Conservation (phyloP, 768 basidiomycete species). For the Imleria badia region DNA sequence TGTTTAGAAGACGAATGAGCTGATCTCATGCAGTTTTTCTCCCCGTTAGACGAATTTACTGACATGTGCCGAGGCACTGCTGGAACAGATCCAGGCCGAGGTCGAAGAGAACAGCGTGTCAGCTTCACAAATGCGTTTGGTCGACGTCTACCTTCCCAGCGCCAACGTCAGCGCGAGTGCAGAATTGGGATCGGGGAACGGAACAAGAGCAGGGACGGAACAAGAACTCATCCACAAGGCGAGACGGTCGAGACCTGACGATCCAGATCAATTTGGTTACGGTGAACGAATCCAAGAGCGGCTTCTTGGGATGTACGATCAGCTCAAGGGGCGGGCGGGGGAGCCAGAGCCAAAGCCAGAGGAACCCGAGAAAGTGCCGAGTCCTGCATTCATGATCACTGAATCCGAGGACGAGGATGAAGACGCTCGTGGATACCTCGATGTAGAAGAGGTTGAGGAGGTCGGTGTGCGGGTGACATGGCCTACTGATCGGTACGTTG, state of each 20-base stretch:
- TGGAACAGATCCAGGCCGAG: constrained; percentile 37
- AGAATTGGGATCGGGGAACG: neutral
- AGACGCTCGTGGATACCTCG: constrained; percentile 34
- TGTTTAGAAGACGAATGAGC: neutral
- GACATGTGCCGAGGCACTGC: constrained; percentile 41
- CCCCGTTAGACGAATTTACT: constrained; percentile 6
- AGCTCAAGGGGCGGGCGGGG: constrained; percentile 67
- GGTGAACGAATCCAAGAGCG: constrained; percentile 60
- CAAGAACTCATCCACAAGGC: constrained; percentile 49
- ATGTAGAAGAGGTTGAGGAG: constrained; percentile 38
- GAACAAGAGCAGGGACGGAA: neutral
- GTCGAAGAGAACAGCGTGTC: neutral
- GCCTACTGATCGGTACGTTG: constrained; percentile 49
- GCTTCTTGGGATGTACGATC: constrained; percentile 71
- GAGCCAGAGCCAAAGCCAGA: constrained; percentile 69
- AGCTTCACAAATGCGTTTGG: neutral
- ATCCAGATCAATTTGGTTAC: constrained; percentile 48
- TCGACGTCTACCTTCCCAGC: neutral
- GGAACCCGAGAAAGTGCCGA: constrained; percentile 67
- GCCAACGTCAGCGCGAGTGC: neutral
- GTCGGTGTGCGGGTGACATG: constrained; percentile 28
- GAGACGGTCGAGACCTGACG: constrained; percentile 53
- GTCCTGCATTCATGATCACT: constrained; percentile 57
- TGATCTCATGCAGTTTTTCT: neutral
- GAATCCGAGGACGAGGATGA: constrained; percentile 56